Evolutionary conservation across 2,329 filamentous ascomycete genomes (phyloP).

Genomic region (Immersiporthe knoxdaviesiana): DNA sequence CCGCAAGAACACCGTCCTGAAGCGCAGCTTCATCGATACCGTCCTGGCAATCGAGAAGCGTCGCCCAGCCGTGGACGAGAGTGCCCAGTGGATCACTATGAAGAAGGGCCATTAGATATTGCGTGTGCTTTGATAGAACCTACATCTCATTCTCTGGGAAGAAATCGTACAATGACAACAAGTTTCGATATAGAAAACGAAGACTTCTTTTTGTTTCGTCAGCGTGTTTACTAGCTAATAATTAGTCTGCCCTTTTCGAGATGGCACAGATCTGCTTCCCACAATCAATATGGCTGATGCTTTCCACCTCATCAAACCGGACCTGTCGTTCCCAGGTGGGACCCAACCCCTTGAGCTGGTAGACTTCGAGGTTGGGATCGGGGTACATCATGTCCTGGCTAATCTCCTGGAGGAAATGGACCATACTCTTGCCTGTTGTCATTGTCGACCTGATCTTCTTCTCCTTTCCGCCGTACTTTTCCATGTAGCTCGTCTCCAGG

Average conservation of each 20-base stretch:
- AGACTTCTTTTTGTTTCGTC: neutral
- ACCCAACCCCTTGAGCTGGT: conserved; percentile 12
- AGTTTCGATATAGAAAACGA: too few species aligned
- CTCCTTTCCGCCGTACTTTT: conserved; percentile 1
- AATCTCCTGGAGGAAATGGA: neutral
- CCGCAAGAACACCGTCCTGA: conserved; percentile 41
- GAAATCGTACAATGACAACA: neutral
- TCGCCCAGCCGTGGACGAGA: conserved; percentile 30
- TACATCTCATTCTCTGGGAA: neutral
- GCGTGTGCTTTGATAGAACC: too few species aligned
- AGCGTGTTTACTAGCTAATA: too few species aligned
- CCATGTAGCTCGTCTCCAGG: conserved; percentile 12
- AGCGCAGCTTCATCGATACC: conserved; percentile 38
- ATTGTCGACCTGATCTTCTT: neutral
- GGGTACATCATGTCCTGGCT: conserved; percentile 16
- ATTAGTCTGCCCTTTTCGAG: conserved; percentile 1
- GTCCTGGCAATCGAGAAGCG: conserved; percentile 37
- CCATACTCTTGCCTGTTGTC: neutral
- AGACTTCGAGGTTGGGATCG: neutral
- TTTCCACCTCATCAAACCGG: conserved; percentile 8
- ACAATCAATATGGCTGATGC: conserved; percentile 13
- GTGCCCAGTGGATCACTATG: conserved; percentile 3
- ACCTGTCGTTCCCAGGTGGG: neutral
- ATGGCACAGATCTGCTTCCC: conserved; percentile 13
- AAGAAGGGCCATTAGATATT: neutral